These are phyloP conservation scores for Pichia inconspicua DNA, from an alignment of 1,139 yeast genomes.

Conservation along the genomic window DNA sequence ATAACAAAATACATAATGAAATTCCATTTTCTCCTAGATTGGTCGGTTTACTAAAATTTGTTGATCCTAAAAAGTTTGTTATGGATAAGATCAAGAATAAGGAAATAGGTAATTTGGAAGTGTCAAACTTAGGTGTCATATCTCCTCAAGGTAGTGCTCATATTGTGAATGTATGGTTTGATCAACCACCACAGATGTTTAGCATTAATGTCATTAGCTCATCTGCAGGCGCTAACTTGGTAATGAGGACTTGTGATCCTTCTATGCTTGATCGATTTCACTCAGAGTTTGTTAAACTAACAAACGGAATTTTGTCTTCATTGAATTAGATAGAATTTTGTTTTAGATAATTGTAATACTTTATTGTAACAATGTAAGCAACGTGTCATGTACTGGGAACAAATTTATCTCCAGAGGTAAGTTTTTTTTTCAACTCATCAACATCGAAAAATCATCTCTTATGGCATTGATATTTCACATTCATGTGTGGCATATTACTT, in stretches of 20 bases:
- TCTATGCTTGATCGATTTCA: background rate
- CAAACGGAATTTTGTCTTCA: background rate
- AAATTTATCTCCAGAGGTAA: too few species aligned
- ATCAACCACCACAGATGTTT: constrained; percentile 1
- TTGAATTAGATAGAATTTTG: too few species aligned
- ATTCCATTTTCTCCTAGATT: background rate
- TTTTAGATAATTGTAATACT: too few species aligned
- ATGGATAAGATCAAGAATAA: background rate
- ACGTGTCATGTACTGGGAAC: too few species aligned
- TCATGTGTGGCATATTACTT: constrained; percentile 40
- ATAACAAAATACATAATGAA: background rate
- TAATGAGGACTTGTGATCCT: background rate
- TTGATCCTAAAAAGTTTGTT: background rate
- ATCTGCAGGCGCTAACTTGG: background rate
- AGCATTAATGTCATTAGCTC: background rate
- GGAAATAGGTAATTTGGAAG: background rate
- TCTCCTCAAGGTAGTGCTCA: background rate
- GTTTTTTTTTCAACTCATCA: too few species aligned
- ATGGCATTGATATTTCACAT: too few species aligned
- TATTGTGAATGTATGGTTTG: background rate
- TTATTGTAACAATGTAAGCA: too few species aligned
- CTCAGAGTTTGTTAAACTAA: background rate
- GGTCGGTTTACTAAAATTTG: background rate
- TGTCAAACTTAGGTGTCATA: constrained; percentile 1
- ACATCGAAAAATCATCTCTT: too few species aligned